These are phyloP conservation scores for Umbelopsis isabellina DNA, from an alignment of 192 early-diverging fungal genomes.

Conservation along the genomic window DNA sequence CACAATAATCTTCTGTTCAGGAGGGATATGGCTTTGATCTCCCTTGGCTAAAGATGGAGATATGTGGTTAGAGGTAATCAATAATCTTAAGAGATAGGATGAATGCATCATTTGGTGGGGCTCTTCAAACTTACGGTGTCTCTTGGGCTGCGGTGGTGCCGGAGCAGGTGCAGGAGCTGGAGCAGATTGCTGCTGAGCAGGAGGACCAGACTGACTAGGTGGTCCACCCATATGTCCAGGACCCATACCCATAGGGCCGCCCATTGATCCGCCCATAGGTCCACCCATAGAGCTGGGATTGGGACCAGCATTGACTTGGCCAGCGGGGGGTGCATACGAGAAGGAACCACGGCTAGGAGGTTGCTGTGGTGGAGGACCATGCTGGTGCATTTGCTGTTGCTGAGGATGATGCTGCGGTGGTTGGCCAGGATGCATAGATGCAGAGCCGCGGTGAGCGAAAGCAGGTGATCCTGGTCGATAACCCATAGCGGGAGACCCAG, in stretches of 20 bases:
- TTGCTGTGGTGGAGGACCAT: slow-evolving; percentile 18
- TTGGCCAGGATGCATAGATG: slow-evolving; percentile 33
- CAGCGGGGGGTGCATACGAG: slow-evolving; percentile 38
- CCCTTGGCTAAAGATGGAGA: slow-evolving; percentile 61
- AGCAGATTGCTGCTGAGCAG: slow-evolving; percentile 27
- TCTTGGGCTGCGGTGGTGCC: slow-evolving; percentile 46
- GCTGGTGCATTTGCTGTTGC: slow-evolving; percentile 13
- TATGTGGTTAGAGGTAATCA: not conserved
- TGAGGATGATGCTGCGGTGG: slow-evolving; percentile 41
- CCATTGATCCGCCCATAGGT: too few relatives aligned
- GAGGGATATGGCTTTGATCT: slow-evolving; percentile 84
- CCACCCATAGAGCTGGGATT: slow-evolving; percentile 43
- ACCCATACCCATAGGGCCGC: too few relatives aligned
- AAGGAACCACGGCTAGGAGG: slow-evolving; percentile 27
- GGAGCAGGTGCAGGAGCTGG: slow-evolving; percentile 51
- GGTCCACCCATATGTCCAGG: slow-evolving; percentile 38
- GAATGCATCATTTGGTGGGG: not conserved
- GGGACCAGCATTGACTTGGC: slow-evolving; percentile 39
- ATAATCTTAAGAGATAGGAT: not conserved
- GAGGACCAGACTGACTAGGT: slow-evolving; percentile 21
- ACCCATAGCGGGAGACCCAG: not conserved
- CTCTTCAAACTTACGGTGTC: slow-evolving; percentile 66
- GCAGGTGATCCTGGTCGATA: slow-evolving; percentile 7
- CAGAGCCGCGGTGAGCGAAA: slow-evolving; percentile 22
- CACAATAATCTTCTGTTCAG: slow-evolving; percentile 67